Percentiles rank a stretch among this genome's conserved stretches.
Evolutionary conservation across 306 rosid species (phyloP).

Genomic region (Boehmeria nivea): DNA sequence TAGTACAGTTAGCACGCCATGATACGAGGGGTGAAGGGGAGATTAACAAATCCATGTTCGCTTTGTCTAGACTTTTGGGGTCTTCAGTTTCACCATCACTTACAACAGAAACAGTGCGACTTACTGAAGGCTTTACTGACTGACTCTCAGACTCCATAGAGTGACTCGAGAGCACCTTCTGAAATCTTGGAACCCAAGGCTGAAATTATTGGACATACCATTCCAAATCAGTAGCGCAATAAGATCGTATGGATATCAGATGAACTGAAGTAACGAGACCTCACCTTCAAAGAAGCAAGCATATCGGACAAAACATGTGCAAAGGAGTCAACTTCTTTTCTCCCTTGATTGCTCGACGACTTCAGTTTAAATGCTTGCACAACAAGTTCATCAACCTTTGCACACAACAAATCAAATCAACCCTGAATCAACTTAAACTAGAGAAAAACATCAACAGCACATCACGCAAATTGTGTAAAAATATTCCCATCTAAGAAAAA

Average conservation of each 20-base stretch:
- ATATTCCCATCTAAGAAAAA: no score
- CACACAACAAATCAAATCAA: slow-evolving; percentile 14
- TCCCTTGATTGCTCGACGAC: slow-evolving; percentile 35
- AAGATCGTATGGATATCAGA: slow-evolving; percentile 3
- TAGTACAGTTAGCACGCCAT: slow-evolving; percentile 78
- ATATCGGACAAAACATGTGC: slow-evolving; percentile 49
- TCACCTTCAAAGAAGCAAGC: slow-evolving; percentile 72
- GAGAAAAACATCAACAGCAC: no score
- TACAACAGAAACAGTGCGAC: slow-evolving; percentile 19
- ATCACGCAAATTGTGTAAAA: no score
- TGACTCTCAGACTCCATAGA: slow-evolving; percentile 25
- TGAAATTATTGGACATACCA: slow-evolving; percentile 32
- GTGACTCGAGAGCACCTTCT: slow-evolving; percentile 36
- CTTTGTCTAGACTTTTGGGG: slow-evolving; percentile 40
- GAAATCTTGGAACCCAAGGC: slow-evolving; percentile 79
- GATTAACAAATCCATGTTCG: slow-evolving; percentile 34
- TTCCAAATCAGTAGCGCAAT: slow-evolving; percentile 12
- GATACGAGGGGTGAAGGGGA: slow-evolving; percentile 97
- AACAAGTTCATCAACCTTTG: slow-evolving; percentile 77
- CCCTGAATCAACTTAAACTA: not conserved
- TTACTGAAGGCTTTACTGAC: slow-evolving; percentile 9
- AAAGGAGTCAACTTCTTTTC: slow-evolving; percentile 54
- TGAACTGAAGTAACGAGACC: slow-evolving; percentile 6
- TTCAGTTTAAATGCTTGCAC: slow-evolving; percentile 50
- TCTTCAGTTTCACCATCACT: slow-evolving; percentile 21